Conservation (phyloP, 2,329 filamentous ascomycete species). For the Monilinia fructigena region DNA sequence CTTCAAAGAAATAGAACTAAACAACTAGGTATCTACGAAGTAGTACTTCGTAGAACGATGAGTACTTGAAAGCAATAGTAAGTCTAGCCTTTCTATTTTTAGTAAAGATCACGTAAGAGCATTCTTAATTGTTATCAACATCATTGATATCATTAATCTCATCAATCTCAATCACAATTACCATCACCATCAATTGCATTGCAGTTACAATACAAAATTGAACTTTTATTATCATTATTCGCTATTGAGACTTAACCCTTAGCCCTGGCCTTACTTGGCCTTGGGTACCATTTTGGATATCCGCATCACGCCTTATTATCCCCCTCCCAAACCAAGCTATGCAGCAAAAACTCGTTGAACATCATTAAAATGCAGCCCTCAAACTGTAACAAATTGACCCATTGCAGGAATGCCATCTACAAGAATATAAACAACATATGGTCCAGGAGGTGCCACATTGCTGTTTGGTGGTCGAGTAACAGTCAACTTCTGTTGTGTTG, state of each 20-base stretch:
- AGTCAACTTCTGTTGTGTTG: conserved; percentile 47
- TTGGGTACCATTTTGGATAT: conserved; percentile 15
- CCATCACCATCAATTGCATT: neutral
- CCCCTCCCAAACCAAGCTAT: conserved; percentile 14
- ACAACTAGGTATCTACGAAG: no score
- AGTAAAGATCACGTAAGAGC: neutral
- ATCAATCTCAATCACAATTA: neutral
- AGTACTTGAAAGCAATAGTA: no score
- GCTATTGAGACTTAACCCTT: conserved; percentile 11
- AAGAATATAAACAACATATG: conserved; percentile 59
- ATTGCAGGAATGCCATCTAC: conserved; percentile 38
- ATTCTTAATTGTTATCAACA: neutral
- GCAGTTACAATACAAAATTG: conserved; percentile 1
- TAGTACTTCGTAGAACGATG: no score
- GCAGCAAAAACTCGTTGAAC: neutral
- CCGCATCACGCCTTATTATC: conserved; percentile 12
- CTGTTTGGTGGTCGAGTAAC: conserved; percentile 55
- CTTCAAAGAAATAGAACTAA: no score
- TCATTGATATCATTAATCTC: neutral
- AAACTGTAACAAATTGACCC: conserved; percentile 38
- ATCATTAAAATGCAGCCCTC: conserved; percentile 4
- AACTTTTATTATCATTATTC: conserved; percentile 19
- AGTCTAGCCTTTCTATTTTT: no score
- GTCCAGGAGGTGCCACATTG: conserved; percentile 57
- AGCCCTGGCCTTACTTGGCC: conserved; percentile 10